Evolutionary conservation across 306 rosid genomes (phyloP), one percentile per base, ranked within the genome.

Genomic region (Acacia melanoxylon): DNA sequence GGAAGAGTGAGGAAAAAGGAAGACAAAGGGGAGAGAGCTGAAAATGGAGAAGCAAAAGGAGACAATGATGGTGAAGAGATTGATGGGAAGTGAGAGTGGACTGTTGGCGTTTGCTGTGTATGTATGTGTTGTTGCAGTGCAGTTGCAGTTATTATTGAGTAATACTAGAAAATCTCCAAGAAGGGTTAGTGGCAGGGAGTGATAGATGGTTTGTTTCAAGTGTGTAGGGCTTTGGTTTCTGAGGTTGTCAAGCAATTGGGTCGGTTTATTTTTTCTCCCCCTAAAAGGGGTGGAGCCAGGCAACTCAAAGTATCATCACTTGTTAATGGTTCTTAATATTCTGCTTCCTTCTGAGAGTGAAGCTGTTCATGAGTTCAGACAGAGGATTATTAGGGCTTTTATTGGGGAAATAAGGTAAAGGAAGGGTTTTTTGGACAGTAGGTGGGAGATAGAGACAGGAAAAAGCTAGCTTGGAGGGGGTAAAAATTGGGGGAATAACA

Each of bases 41-140:
- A 22, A 89, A 86, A 89, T 88, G 86, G 85, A 51, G 93, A 87
- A 84, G 90, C 84, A 72, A 75, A 72, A 80, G 88, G 89, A 68
- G 75, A 81, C 68, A 66, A 78, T 82, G 93, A 94, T 78, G 91
- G 24, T 85, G 93, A 92, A 77, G 90, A 90, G 97, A 91, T 86
- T 87, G 94, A 88, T 90, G 94, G 87, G 87, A 88, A 90, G 80
- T 74, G 83, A 86, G 94, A 91, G 81, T 85, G 77, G 88, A 88
- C 90, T 90, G 72, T 85, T 89, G 81, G 86, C 78, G 81, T 80
- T 79, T 82, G 59, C 71, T 76, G 67, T 46, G 14, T 48, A 48
- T 48, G 52, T 48, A 16, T 12, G 52, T 74, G 33, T 85, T 33
- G 41, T 37, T 37, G 41, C 41, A 37, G 41, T 37, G 85, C 75